Base-by-base conservation (phyloP, 2,329 filamentous ascomycete genomes). In the Catunica adiposa region DNA sequence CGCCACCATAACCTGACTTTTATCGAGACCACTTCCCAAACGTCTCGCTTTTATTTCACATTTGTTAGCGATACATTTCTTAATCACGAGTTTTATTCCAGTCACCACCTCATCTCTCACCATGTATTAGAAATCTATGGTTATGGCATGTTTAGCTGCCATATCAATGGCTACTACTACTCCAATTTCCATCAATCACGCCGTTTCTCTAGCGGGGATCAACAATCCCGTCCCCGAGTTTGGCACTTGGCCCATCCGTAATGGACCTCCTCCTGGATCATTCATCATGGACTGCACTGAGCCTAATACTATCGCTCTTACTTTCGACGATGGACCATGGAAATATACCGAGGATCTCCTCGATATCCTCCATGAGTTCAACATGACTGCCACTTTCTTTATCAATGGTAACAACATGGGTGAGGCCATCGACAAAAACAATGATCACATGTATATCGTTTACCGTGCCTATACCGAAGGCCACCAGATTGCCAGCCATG, bases 401-500 rank as follows among this genome's bases (percentile, higher is more conserved):
- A 59, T 70, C 58, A 66, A 66, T 1, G 65, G 66, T 3, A 60
- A 63, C 23, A 69, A 69, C 55, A 61, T 67, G 2, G 68, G 66
- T 2, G 34, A 26, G n/a, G 51, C 55, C 46, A 61, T 69, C 17
- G 50, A 58, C 31, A 52, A 51, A 20, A 53, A 56, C 37, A 22
- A 44, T 29, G 22, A 37, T 22, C 20, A 53, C 31, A 51, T 44
- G 22, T 42, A 53, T 53, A 62, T 65, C 14, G 65, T 71, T 51
- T 60, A 62, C 42, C 73, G 75, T 59, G 78, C 78, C 71, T 60
- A 72, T 57, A 59, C 64, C 42, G 72, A 75, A 4, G 77, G 77
- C 9, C 80, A 83, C 64, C 79, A 83, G 64, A 69, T 83, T 58
- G 79, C 75, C 58, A 76, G 72, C 14, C 79, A 72, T 60, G 73